Evolutionary conservation across 495 filamentous ascomycete genomes (phyloP).

Genomic region (Annulohypoxylon nitens): DNA sequence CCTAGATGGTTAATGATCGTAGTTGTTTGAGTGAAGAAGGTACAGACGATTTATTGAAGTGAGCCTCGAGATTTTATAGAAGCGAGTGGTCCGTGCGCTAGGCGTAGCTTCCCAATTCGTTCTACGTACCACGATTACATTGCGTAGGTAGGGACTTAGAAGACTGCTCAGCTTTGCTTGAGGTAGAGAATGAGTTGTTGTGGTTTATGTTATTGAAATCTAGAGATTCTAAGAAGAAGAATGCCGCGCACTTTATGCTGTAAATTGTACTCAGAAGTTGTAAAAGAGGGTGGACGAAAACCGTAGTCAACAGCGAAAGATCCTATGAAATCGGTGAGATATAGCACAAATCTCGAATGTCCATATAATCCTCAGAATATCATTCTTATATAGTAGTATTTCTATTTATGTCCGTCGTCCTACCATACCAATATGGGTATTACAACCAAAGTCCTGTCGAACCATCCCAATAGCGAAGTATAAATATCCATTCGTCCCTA

Average conservation of each 20-base stretch:
- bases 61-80: not conserved
- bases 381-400: conserved; percentile 2
- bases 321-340: not conserved
- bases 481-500: conserved; percentile 9
- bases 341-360: not conserved
- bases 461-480: conserved; percentile 12
- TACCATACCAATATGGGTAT: conserved; percentile 22
- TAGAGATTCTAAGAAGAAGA: no score
- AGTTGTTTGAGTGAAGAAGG: not conserved
- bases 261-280: no score
- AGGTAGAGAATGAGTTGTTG: not conserved
- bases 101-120: not conserved
- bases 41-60: not conserved
- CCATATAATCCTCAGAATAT: not conserved
- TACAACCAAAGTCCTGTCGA: conserved; percentile 17
- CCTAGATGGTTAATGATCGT: not conserved
- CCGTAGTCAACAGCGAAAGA: not conserved
- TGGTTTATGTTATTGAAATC: no score
- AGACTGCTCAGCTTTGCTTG: no score
- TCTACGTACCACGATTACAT: not conserved
- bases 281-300: no score
- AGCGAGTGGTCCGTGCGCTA: not conserved
- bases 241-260: no score
- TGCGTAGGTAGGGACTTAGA: no score
- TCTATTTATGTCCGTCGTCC: conserved; percentile 4